Percentiles rank a stretch among this genome's conserved stretches.
phyloP scores from a whole-genome alignment of 2,329 filamentous ascomycete species.

The Fusarium armeniacum region DNA sequence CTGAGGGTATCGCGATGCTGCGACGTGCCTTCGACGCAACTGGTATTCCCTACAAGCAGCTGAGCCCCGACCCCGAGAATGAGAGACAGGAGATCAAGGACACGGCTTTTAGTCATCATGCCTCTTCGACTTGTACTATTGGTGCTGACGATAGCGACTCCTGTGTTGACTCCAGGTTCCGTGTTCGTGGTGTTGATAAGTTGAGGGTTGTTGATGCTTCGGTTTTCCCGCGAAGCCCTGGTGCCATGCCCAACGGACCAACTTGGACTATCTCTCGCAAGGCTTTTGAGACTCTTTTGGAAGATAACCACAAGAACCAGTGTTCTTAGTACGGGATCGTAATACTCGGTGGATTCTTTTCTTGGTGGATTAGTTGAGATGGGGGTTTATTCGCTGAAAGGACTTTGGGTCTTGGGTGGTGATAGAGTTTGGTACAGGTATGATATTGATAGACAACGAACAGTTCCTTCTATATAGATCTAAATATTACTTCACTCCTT shows the following conservation, averaged over 20 bases:
- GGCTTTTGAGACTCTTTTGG: constrained; percentile 9
- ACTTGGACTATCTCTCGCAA: constrained; percentile 27
- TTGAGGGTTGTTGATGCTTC: constrained; percentile 22
- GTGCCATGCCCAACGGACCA: constrained; percentile 7
- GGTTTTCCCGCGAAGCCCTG: constrained; percentile 9
- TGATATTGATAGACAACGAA: neutral
- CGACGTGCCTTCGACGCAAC: constrained; percentile 10
- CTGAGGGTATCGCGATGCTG: constrained; percentile 15
- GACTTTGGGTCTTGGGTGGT: neutral
- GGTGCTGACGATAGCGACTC: neutral
- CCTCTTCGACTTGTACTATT: neutral
- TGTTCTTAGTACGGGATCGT: rapidly evolving
- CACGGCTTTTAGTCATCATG: constrained; percentile 3
- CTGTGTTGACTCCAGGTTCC: constrained; percentile 10
- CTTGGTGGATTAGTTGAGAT: neutral
- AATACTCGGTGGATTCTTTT: neutral
- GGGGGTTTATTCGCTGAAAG: too few relatives aligned
- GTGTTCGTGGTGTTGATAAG: constrained; percentile 2
- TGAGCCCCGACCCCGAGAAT: neutral
- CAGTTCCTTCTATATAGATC: constrained; percentile 4
- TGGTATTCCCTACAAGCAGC: constrained; percentile 7
- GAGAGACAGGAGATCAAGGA: constrained; percentile 2
- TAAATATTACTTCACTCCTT: neutral
- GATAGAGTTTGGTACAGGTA: neutral
- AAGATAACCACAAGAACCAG: constrained; percentile 6